A percentile compares a stretch with the other conserved stretches of the same genome.
Evolutionary conservation across 1,139 yeast species (phyloP).

Genomic region (Yamadazyma songkhlaensis): DNA sequence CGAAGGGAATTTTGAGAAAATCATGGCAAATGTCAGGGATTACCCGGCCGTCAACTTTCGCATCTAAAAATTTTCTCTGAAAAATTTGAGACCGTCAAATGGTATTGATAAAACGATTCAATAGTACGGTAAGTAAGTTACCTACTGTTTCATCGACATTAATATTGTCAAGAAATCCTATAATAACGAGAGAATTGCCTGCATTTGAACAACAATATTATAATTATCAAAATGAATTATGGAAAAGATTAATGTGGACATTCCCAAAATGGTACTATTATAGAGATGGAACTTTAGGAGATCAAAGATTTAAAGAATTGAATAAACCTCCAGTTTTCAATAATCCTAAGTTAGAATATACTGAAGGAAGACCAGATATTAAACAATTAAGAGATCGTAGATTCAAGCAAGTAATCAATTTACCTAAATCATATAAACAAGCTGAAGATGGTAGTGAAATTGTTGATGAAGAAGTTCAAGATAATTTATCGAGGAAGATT

Average conservation of each 20-base stretch:
- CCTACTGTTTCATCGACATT: conserved; percentile 38
- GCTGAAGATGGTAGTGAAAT: conserved; percentile 38
- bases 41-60: not conserved
- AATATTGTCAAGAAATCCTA: conserved; percentile 76
- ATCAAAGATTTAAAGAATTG: conserved; percentile 72
- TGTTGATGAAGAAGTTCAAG: conserved; percentile 35
- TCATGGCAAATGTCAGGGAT: too few species aligned
- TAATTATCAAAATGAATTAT: conserved; percentile 80
- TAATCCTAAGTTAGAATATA: conserved; percentile 73
- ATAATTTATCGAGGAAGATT: conserved; percentile 67
- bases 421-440: conserved; percentile 58
- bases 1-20: too few species aligned
- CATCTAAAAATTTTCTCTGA: conserved; percentile 6
- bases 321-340: conserved; percentile 74
- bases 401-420: conserved; percentile 66
- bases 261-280: conserved; percentile 93
- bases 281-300: conserved; percentile 86
- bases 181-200: conserved; percentile 74
- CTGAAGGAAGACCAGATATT: conserved; percentile 82
- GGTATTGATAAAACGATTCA: conserved; percentile 3
- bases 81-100: not conserved
- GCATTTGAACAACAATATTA: conserved; percentile 75
- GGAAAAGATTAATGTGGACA: conserved; percentile 94
- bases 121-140: conserved; percentile 1
- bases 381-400: conserved; percentile 89